Conservation (phyloP, 441 rosid genomes). For the Heliophila coronopifolia region DNA sequence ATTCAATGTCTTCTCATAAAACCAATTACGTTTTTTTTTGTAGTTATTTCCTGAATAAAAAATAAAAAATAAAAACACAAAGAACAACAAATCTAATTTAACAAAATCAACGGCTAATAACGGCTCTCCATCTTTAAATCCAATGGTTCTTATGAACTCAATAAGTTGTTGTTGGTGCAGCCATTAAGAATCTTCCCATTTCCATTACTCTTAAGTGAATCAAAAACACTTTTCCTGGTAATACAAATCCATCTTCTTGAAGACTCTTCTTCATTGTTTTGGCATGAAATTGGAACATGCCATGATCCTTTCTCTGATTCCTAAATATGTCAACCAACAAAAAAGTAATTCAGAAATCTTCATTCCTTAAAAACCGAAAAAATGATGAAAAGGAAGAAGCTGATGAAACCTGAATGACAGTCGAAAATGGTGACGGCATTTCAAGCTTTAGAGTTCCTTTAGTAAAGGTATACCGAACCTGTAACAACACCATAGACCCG, state of each 20-base stretch:
- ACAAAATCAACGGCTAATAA: too few relatives aligned
- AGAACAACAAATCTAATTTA: too few relatives aligned
- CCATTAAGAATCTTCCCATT: conserved; percentile 12
- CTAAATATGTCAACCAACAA: conserved; percentile 34
- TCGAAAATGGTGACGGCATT: conserved; percentile 57
- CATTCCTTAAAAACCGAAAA: background rate
- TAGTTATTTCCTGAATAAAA: too few relatives aligned
- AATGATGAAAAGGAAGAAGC: background rate
- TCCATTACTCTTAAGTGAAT: conserved; percentile 3
- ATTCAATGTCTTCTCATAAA: too few relatives aligned
- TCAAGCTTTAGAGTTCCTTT: conserved; percentile 57
- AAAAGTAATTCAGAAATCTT: background rate
- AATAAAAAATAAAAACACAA: too few relatives aligned
- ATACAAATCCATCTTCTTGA: conserved; percentile 61
- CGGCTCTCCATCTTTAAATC: too few relatives aligned
- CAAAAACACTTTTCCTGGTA: conserved; percentile 28
- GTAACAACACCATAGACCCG: conserved; percentile 7
- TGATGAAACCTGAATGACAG: conserved; percentile 47
- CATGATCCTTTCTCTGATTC: conserved; percentile 85
- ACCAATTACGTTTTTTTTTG: too few relatives aligned
- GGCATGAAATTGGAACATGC: conserved; percentile 51
- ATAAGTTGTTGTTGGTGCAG: conserved; percentile 13
- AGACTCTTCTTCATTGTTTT: conserved; percentile 33
- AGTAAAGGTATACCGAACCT: conserved; percentile 65
- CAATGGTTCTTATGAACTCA: too few relatives aligned